A percentile compares a stretch with the other conserved stretches of the same genome.
Conservation (phyloP, 2,329 filamentous ascomycete genomes). For the Diaporthe humulicola region DNA sequence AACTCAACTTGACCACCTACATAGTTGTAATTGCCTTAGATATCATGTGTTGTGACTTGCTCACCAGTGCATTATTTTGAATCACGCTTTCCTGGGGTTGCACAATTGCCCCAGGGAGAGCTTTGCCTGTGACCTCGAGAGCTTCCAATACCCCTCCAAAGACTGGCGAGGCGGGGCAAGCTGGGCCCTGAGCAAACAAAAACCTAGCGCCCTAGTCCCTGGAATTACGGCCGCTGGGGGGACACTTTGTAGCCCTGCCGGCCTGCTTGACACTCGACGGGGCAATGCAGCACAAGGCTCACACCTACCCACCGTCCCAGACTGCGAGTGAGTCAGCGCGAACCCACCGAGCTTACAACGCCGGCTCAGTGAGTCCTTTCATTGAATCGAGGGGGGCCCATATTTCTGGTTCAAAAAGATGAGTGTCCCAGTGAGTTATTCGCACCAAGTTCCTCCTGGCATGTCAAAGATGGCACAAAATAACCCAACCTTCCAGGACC, state of each 20-base stretch:
- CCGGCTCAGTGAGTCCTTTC: conserved; percentile 26
- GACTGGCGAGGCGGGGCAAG: too few relatives aligned
- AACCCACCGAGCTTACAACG: conserved; percentile 23
- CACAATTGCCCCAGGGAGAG: not conserved
- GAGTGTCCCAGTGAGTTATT: conserved; percentile 39
- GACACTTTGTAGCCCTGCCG: not conserved
- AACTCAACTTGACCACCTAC: not conserved
- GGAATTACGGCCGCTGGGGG: not conserved
- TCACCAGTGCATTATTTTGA: not conserved
- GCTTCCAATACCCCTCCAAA: not conserved
- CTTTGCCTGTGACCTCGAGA: not conserved
- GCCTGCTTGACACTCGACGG: not conserved
- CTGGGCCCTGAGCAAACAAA: too few relatives aligned
- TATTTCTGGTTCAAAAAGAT: conserved; percentile 36
- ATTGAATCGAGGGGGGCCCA: conserved; percentile 14
- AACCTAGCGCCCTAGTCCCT: conserved; percentile 12
- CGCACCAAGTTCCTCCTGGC: conserved; percentile 18
- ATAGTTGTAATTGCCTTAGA: too few relatives aligned
- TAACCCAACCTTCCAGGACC: conserved; percentile 50
- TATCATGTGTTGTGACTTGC: not conserved
- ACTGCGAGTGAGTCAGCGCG: conserved; percentile 39
- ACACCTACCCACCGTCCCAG: not conserved
- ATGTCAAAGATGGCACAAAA: conserved; percentile 37
- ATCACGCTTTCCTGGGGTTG: not conserved
- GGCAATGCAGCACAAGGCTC: not conserved